Evolutionary conservation across 2,329 filamentous ascomycete species (phyloP).

Genomic region (Corniculantispora saksenae): DNA sequence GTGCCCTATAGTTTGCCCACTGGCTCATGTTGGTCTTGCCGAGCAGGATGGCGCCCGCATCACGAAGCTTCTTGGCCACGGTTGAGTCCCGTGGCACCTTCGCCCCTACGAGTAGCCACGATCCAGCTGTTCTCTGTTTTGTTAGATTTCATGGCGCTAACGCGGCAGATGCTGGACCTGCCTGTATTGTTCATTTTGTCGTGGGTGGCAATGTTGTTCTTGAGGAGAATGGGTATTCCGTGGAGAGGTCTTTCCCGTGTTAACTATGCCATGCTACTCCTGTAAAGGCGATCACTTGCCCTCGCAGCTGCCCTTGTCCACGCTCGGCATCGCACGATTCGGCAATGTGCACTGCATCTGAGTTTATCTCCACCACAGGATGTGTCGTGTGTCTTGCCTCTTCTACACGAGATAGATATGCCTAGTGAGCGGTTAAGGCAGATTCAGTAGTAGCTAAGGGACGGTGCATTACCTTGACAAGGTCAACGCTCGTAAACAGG

Average conservation of each 20-base stretch:
- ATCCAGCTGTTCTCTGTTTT: too few species aligned
- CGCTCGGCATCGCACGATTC: conserved; percentile 33
- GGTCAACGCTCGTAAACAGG: conserved; percentile 38
- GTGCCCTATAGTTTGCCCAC: too few species aligned
- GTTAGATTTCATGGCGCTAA: too few species aligned
- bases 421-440: too few species aligned
- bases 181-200: conserved; percentile 65
- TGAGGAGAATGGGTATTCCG: conserved; percentile 65
- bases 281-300: too few species aligned
- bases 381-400: conserved; percentile 30
- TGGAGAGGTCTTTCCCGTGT: conserved; percentile 23
- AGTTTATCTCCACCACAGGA: conserved; percentile 39
- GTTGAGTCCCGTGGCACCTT: conserved; percentile 58
- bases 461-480: too few species aligned
- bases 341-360: conserved; percentile 41
- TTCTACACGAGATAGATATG: conserved; percentile 30
- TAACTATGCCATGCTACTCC: too few species aligned
- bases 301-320: too few species aligned
- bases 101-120: conserved; percentile 61
- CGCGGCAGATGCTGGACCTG: too few species aligned
- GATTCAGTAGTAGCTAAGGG: too few species aligned
- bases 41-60: conserved; percentile 63
- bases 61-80: conserved; percentile 59
- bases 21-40: conserved; percentile 67
- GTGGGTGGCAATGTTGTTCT: conserved; percentile 65